A percentile compares a stretch with the other conserved stretches of the same genome.
Evolutionary conservation across 139 green algal species (phyloP).

Genomic region (Dunaliella primolecta): DNA sequence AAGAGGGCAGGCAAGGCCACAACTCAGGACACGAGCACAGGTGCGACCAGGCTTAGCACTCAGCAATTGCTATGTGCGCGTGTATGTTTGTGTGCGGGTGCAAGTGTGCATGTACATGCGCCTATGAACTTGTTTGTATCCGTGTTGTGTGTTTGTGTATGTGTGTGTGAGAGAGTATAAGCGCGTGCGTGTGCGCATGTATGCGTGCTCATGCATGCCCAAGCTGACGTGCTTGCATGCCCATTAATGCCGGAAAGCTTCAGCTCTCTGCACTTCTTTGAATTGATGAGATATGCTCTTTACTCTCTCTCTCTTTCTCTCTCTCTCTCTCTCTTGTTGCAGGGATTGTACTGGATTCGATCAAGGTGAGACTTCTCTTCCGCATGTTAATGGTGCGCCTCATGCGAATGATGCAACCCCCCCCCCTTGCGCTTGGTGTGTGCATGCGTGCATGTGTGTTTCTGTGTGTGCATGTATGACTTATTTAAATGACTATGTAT

Average conservation of each 20-base stretch:
- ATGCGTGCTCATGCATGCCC: background rate
- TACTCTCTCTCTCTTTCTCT: too few relatives aligned
- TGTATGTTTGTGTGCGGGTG: background rate
- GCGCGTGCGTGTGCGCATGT: background rate
- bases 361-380: background rate
- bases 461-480: background rate
- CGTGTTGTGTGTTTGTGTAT: background rate
- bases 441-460: background rate
- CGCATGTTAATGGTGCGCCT: background rate
- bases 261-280: background rate
- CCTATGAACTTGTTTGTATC: too few relatives aligned
- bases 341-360: background rate
- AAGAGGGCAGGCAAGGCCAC: too few relatives aligned
- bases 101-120: too few relatives aligned
- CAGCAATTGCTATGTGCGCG: background rate
- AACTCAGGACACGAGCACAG: too few relatives aligned
- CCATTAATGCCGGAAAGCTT: background rate
- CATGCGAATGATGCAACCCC: background rate
- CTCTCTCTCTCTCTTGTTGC: background rate
- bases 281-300: background rate
- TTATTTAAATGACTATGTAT: too few relatives aligned
- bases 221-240: too few relatives aligned
- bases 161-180: background rate
- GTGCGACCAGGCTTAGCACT: too few relatives aligned
- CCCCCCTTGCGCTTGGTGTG: background rate